phyloP scores from a whole-genome alignment of 768 basidiomycete genomes.

The Udeniomyces megalosporus region DNA sequence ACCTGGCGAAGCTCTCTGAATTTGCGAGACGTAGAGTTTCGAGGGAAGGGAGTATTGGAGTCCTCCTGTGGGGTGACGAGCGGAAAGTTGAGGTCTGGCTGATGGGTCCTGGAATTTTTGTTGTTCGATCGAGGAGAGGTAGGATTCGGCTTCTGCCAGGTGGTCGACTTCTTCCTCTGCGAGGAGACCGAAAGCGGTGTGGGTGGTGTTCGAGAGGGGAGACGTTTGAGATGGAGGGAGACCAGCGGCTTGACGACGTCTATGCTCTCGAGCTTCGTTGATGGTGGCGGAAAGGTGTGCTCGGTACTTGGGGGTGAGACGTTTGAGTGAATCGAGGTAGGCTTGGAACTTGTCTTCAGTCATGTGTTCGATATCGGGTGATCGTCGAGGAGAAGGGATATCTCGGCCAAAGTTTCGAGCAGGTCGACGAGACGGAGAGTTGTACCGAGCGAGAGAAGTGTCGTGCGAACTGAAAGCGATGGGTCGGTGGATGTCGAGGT shows the following conservation, averaged over 20 bases:
- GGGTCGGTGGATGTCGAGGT: background rate
- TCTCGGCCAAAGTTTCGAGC: background rate
- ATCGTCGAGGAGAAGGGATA: background rate
- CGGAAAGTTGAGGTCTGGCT: background rate
- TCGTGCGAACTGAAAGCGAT: too few relatives aligned
- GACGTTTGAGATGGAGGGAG: background rate
- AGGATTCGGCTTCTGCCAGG: too few relatives aligned
- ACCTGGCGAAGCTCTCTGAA: background rate
- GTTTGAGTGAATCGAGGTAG: constrained; percentile 9
- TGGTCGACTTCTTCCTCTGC: too few relatives aligned
- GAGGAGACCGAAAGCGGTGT: background rate
- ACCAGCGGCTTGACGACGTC: background rate
- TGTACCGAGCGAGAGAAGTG: background rate
- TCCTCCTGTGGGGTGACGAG: constrained; percentile 11
- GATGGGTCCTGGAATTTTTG: too few relatives aligned
- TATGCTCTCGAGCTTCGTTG: background rate
- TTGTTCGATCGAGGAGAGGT: too few relatives aligned
- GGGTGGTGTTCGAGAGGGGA: background rate
- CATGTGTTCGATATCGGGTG: constrained; percentile 12
- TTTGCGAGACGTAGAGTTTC: constrained; percentile 1
- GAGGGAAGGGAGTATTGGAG: constrained; percentile 11
- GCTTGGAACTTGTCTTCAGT: background rate
- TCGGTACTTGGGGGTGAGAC: constrained; percentile 11
- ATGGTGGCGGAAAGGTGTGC: constrained; percentile 1
- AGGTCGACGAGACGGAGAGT: background rate